Evolutionary conservation across 2,329 filamentous ascomycete genomes (phyloP).

Genomic region (Pyricularia pennisetigena): DNA sequence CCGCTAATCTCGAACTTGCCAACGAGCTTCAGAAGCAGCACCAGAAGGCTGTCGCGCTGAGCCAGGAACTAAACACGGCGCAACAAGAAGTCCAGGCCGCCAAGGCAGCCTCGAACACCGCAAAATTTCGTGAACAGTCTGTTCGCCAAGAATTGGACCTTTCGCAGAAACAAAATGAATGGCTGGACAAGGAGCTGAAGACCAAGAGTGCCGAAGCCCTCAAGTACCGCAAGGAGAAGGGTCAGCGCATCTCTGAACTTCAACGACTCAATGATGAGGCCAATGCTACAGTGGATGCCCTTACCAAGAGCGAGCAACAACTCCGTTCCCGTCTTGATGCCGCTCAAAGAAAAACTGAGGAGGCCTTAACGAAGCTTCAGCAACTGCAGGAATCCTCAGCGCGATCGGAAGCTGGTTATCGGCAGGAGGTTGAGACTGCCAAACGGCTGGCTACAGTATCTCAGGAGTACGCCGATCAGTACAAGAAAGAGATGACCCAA

Average conservation of each 20-base stretch:
- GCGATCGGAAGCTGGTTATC: slow-evolving; percentile 75
- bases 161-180: slow-evolving; percentile 83
- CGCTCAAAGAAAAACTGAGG: slow-evolving; percentile 77
- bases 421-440: slow-evolving; percentile 74
- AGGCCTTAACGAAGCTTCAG: slow-evolving; percentile 71
- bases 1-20: slow-evolving; percentile 74
- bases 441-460: slow-evolving; percentile 68
- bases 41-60: slow-evolving; percentile 74
- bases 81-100: slow-evolving; percentile 79
- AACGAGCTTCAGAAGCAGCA: slow-evolving; percentile 84
- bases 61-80: slow-evolving; percentile 69
- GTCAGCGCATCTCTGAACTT: slow-evolving; percentile 76
- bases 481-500: slow-evolving; percentile 56
- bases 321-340: slow-evolving; percentile 76
- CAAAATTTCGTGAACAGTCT: slow-evolving; percentile 84
- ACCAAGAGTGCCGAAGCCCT: slow-evolving; percentile 79
- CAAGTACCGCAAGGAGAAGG: slow-evolving; percentile 92
- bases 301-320: slow-evolving; percentile 70
- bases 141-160: slow-evolving; percentile 85
- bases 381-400: slow-evolving; percentile 76
- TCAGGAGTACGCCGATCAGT: slow-evolving; percentile 4
- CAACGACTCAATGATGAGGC: slow-evolving; percentile 84
- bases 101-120: slow-evolving; percentile 67
- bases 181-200: slow-evolving; percentile 85
- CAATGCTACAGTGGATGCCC: slow-evolving; percentile 62